phyloP scores from a whole-genome alignment of 768 basidiomycete genomes.

The Phaeolepiota aurea region DNA sequence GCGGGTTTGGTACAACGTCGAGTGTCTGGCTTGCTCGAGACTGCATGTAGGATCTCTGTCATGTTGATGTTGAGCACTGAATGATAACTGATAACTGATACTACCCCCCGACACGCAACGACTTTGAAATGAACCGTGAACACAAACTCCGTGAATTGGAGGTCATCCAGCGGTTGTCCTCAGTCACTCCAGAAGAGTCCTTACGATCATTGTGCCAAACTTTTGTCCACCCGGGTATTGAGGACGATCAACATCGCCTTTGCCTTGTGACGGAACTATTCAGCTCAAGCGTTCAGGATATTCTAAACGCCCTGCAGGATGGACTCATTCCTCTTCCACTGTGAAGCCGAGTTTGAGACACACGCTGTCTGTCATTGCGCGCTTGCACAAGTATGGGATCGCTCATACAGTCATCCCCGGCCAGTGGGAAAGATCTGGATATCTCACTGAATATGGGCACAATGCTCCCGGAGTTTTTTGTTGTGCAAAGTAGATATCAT shows the following conservation, averaged over 20 bases:
- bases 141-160: constrained; percentile 13
- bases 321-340: not conserved
- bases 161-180: constrained; percentile 10
- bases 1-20: constrained; percentile 14
- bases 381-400: not conserved
- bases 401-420: not conserved
- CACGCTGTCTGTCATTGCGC: not conserved
- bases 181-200: constrained; percentile 1
- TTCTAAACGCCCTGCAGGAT: not conserved
- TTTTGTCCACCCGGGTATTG: constrained; percentile 13
- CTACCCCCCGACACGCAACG: constrained; percentile 14
- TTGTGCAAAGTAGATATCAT: too few relatives aligned
- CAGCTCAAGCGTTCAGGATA: constrained; percentile 4
- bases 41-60: constrained; percentile 8
- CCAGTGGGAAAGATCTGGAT: too few relatives aligned
- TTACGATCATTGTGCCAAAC: constrained; percentile 9
- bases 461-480: too few relatives aligned
- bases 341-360: not conserved
- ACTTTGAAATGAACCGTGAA: constrained; percentile 9
- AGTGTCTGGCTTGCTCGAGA: constrained; percentile 17
- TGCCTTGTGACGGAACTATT: constrained; percentile 14
- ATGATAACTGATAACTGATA: constrained; percentile 8
- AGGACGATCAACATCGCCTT: constrained; percentile 13
- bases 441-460: too few relatives aligned
- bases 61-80: constrained; percentile 1